phyloP scores from a whole-genome alignment of 2,329 filamentous ascomycete genomes.

The Mycocentrospora acerina region DNA sequence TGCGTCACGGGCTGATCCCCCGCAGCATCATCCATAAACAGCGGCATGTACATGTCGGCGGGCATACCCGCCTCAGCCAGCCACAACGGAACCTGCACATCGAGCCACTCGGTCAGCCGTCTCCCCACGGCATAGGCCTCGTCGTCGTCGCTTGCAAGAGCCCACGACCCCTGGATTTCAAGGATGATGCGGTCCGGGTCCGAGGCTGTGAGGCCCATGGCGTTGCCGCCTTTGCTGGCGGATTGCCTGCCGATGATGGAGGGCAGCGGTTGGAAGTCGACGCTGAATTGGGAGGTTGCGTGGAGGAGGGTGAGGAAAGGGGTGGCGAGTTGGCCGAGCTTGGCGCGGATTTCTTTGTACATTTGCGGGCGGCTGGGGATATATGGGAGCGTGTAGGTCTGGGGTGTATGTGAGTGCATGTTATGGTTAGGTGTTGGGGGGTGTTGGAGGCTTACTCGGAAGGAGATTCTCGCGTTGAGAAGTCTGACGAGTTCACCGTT shows the following conservation, averaged over 20 bases:
- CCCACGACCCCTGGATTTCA: slow-evolving; percentile 23
- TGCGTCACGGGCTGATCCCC: slow-evolving; percentile 21
- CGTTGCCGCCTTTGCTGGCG: slow-evolving; percentile 23
- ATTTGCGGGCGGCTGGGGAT: slow-evolving; percentile 31
- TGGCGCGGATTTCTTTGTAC: slow-evolving; percentile 37
- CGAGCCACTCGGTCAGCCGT: slow-evolving; percentile 24
- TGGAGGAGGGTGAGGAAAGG: slow-evolving; percentile 20
- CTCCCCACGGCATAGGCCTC: slow-evolving; percentile 12
- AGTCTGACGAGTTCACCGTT: slow-evolving; percentile 16
- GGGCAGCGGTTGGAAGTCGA: slow-evolving; percentile 29
- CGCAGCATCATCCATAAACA: slow-evolving; percentile 28
- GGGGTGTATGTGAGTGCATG: not conserved
- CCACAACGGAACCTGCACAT: slow-evolving; percentile 22
- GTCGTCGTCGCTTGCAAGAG: slow-evolving; percentile 14
- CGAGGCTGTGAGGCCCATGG: slow-evolving; percentile 22
- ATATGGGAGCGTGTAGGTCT: slow-evolving; percentile 29
- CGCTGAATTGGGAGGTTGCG: slow-evolving; percentile 18
- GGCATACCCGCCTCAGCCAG: slow-evolving; percentile 23
- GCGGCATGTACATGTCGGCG: slow-evolving; percentile 16
- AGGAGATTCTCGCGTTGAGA: slow-evolving; percentile 18
- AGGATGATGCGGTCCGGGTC: slow-evolving; percentile 24
- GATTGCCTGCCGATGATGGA: slow-evolving; percentile 18
- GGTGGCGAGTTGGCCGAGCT: slow-evolving; percentile 26
- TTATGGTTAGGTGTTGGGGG: slow-evolving; percentile 3
- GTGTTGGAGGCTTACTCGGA: slow-evolving; percentile 15